A percentile compares a stretch with the other conserved stretches of the same genome.
Conservation (phyloP, 164 flowering plant genomes). For the Paratinospora sagittata region DNA sequence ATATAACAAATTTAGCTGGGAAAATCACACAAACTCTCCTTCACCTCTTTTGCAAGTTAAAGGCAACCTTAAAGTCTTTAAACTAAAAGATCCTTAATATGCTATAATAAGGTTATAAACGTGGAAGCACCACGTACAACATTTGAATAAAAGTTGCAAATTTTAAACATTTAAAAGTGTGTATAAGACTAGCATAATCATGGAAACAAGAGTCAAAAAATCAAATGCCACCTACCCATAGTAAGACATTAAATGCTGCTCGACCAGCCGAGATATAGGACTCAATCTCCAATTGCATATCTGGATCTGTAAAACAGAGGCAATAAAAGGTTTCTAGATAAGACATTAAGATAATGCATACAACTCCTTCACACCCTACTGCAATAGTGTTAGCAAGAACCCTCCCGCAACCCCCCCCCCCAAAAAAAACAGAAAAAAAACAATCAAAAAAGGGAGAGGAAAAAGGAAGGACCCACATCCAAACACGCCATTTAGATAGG, state of each 20-base stretch:
- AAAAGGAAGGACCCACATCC: no score
- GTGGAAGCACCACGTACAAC: background rate
- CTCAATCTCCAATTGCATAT: slow-evolving; percentile 81
- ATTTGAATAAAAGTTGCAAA: background rate
- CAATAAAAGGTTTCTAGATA: background rate
- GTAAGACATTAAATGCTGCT: slow-evolving; percentile 57
- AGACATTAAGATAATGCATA: background rate
- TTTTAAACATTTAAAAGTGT: no score
- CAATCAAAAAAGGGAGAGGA: no score
- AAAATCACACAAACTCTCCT: background rate
- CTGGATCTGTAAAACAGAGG: slow-evolving; percentile 49
- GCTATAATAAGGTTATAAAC: background rate
- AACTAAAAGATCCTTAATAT: no score
- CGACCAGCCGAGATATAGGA: slow-evolving; percentile 52
- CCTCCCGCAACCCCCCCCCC: no score
- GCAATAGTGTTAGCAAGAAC: no score
- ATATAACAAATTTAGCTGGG: background rate
- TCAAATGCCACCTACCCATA: slow-evolving; percentile 49
- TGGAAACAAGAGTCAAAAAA: background rate
- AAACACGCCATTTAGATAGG: no score
- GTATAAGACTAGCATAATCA: no score
- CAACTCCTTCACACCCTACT: background rate
- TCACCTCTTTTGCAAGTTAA: background rate
- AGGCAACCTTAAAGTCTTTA: background rate
- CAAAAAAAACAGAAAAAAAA: background rate